A percentile compares a stretch with the other conserved stretches of the same genome.
These are phyloP conservation scores for Volvox carteri DNA, from an alignment of 163 green algal genomes.

Conservation along the genomic window DNA sequence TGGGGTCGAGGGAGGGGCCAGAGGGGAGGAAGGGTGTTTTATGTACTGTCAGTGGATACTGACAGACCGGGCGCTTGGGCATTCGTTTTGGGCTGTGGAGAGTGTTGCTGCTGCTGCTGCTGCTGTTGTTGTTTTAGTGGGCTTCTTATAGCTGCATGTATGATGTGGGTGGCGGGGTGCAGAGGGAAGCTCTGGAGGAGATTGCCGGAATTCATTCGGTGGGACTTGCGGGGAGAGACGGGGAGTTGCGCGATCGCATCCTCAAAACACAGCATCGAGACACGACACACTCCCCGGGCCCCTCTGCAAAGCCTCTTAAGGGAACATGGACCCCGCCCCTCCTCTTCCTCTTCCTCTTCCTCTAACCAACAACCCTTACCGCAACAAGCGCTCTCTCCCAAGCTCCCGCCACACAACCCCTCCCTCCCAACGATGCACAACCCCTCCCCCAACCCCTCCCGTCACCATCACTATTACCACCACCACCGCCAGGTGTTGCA, in stretches of 20 bases:
- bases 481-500: conserved; percentile 34
- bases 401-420: not conserved
- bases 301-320: not conserved
- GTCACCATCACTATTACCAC: too few species aligned
- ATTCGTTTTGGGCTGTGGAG: not conserved
- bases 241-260: too few species aligned
- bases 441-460: too few species aligned
- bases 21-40: not conserved
- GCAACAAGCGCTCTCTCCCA: not conserved
- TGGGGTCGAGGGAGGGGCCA: not conserved
- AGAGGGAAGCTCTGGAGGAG: too few species aligned
- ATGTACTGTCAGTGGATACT: not conserved
- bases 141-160: not conserved
- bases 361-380: not conserved
- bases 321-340: not conserved
- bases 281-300: too few species aligned
- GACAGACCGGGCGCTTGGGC: not conserved
- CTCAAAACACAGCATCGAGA: too few species aligned
- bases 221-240: too few species aligned
- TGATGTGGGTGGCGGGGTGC: too few species aligned
- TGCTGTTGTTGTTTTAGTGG: not conserved
- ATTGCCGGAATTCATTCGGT: too few species aligned
- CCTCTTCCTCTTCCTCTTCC: not conserved
- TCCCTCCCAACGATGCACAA: not conserved
- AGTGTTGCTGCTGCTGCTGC: too few species aligned